These are phyloP conservation scores for Rhizoclosmatium globosum DNA, from an alignment of 192 early-diverging fungal genomes.

Conservation along the genomic window DNA sequence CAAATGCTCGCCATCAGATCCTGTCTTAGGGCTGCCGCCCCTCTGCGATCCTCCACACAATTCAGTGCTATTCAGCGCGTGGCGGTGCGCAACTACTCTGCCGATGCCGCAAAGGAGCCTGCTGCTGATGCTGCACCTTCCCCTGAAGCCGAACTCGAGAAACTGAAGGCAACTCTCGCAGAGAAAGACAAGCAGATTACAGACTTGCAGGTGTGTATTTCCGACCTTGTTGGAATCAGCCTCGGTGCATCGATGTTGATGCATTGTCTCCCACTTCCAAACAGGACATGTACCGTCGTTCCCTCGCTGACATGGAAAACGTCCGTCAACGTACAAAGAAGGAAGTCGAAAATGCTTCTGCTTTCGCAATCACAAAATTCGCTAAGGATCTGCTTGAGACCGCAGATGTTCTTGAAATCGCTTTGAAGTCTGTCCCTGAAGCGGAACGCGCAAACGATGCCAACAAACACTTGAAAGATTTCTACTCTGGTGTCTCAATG, in stretches of 20 bases:
- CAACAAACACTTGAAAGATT: conserved; percentile 73
- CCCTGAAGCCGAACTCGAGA: too few species aligned
- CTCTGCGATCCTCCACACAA: too few species aligned
- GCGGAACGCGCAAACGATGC: conserved; percentile 52
- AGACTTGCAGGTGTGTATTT: conserved; percentile 71
- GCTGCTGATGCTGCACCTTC: too few species aligned
- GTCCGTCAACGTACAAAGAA: conserved; percentile 85
- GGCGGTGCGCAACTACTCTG: not conserved
- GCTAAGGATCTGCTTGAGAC: conserved; percentile 95
- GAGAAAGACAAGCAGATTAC: conserved; percentile 85
- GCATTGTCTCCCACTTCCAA: not conserved
- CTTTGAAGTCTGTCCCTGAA: conserved; percentile 87
- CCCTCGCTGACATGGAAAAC: conserved; percentile 97
- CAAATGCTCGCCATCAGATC: not conserved
- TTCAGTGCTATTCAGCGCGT: too few species aligned
- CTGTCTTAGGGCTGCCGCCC: not conserved
- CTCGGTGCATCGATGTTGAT: not conserved
- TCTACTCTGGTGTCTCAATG: conserved; percentile 90
- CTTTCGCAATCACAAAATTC: conserved; percentile 97
- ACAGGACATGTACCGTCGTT: conserved; percentile 89
- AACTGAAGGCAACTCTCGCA: conserved; percentile 32
- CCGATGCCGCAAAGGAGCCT: not conserved
- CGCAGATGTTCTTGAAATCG: conserved; percentile 89
- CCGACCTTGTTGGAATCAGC: not conserved
- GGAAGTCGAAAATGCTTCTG: conserved; percentile 81